Conservation (phyloP, 2,329 filamentous ascomycete species). For the Colletotrichum cordylinicola region DNA sequence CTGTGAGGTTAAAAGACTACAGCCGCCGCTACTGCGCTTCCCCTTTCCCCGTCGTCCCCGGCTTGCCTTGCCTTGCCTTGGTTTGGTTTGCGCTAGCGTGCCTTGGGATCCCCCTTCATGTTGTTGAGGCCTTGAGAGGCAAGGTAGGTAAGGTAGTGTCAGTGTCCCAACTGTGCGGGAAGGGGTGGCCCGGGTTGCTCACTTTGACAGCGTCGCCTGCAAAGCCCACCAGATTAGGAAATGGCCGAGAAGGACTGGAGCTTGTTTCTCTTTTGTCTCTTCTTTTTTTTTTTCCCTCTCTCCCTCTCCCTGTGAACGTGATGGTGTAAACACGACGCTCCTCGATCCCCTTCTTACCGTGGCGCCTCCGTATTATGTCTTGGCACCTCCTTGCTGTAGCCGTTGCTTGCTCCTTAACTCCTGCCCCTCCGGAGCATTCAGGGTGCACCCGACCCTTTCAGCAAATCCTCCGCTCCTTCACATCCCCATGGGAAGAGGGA, state of each 20-base stretch:
- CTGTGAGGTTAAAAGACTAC: neutral
- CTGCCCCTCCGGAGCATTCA: neutral
- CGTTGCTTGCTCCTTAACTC: neutral
- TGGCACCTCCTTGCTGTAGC: neutral
- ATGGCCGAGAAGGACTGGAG: slow-evolving; percentile 3
- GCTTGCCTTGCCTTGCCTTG: neutral
- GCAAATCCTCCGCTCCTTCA: neutral
- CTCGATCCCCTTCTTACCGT: neutral
- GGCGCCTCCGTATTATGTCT: neutral
- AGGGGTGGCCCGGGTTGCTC: neutral
- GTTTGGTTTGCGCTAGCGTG: neutral
- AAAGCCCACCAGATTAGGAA: slow-evolving; percentile 5
- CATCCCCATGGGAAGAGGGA: neutral
- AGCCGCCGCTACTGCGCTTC: neutral
- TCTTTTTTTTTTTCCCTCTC: neutral
- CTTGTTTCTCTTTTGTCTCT: slow-evolving; percentile 9
- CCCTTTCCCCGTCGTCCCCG: neutral
- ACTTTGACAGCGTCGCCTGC: slow-evolving; percentile 9
- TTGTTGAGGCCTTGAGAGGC: neutral
- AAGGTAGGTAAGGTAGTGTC: neutral
- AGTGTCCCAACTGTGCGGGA: neutral
- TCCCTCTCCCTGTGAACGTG: neutral
- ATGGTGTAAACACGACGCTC: neutral
- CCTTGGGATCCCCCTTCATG: neutral
- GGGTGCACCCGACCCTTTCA: neutral